These are phyloP conservation scores for Aspergillus vadensis DNA, from an alignment of 2,329 filamentous ascomycete species.

Conservation along the genomic window DNA sequence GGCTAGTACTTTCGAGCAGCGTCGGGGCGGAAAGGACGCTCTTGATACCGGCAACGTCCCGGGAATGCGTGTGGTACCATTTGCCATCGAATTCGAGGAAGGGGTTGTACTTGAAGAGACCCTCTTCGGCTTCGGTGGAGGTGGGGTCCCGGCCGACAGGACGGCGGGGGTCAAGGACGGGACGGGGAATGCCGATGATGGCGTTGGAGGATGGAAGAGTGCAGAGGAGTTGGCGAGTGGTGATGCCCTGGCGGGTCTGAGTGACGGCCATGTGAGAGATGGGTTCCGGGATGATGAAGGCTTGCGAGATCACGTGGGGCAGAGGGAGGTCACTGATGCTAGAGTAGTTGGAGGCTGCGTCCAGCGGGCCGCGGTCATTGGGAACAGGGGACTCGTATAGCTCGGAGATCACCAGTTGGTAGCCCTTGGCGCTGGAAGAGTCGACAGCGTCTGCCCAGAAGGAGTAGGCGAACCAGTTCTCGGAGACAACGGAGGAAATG, in stretches of 20 bases:
- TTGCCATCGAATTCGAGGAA: constrained; percentile 81
- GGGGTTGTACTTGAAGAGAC: constrained; percentile 73
- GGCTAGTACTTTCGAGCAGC: constrained; percentile 84
- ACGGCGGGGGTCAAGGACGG: constrained; percentile 79
- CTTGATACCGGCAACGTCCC: constrained; percentile 75
- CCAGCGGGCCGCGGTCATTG: constrained; percentile 82
- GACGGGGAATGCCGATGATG: constrained; percentile 77
- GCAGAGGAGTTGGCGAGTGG: constrained; percentile 77
- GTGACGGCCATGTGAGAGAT: constrained; percentile 80
- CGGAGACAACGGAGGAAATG: constrained; percentile 76
- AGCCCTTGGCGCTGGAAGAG: constrained; percentile 66
- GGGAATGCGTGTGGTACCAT: constrained; percentile 75
- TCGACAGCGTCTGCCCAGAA: constrained; percentile 62
- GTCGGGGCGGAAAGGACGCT: constrained; percentile 75
- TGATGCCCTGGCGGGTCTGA: constrained; percentile 89
- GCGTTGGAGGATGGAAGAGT: constrained; percentile 72
- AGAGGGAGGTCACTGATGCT: constrained; percentile 66
- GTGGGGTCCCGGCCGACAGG: constrained; percentile 84
- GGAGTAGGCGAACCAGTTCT: constrained; percentile 95
- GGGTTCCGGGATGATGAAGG: constrained; percentile 77
- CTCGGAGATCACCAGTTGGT: constrained; percentile 83
- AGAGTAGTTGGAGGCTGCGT: constrained; percentile 71
- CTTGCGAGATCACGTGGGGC: constrained; percentile 76
- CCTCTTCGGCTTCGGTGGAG: constrained; percentile 77
- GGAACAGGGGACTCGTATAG: constrained; percentile 82